A percentile compares a stretch with the other conserved stretches of the same genome.
phyloP scores from a whole-genome alignment of 202 grass and related monocot genomes.

The Saccharum hybrid region DNA sequence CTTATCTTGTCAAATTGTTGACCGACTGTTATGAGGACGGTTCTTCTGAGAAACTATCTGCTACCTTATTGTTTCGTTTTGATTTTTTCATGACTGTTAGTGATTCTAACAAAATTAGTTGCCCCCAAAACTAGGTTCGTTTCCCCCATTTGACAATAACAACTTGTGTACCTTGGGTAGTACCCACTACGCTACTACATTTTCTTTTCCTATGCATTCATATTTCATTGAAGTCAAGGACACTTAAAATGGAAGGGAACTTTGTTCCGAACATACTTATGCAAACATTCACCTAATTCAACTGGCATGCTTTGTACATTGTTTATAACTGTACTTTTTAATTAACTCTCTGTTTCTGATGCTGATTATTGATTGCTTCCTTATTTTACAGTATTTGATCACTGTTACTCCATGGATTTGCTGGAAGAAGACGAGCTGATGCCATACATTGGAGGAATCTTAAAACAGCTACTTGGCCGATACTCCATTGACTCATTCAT shows the following conservation, averaged over 20 bases:
- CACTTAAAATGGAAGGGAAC: background rate
- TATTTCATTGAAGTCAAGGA: background rate
- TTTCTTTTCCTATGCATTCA: conserved; percentile 15
- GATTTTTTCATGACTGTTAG: conserved; percentile 7
- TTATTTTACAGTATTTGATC: conserved; percentile 56
- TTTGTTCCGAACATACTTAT: background rate
- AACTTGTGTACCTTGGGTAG: no score
- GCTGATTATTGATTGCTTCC: conserved; percentile 35
- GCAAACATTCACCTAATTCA: conserved; percentile 11
- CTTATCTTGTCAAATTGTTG: background rate
- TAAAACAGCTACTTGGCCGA: conserved; percentile 53
- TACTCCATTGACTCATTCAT: conserved; percentile 64
- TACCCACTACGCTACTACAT: background rate
- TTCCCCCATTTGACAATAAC: background rate
- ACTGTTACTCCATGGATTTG: conserved; percentile 60
- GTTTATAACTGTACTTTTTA: background rate
- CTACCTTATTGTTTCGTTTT: background rate
- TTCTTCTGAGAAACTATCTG: background rate
- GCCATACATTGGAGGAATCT: conserved; percentile 53
- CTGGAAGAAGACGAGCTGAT: conserved; percentile 60
- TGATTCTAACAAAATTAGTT: background rate
- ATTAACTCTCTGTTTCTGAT: background rate
- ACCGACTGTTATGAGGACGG: background rate
- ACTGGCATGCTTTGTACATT: background rate
- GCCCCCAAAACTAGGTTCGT: background rate